Evolutionary conservation across 2,329 filamentous ascomycete genomes (phyloP).

Genomic region (Helminthosporium solani): DNA sequence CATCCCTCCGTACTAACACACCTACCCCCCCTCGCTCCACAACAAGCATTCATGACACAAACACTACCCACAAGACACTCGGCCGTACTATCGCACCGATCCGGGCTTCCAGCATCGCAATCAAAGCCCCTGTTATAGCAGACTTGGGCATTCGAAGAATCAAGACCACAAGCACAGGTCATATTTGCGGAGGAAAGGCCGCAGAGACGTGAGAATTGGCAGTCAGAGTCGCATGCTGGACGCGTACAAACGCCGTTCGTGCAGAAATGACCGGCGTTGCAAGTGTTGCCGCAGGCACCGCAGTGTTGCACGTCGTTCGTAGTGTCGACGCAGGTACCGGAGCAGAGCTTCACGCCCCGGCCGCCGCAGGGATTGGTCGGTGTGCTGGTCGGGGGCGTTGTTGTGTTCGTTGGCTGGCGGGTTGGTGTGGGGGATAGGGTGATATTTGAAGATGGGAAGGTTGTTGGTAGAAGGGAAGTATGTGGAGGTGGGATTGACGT

Average conservation of each 20-base stretch:
- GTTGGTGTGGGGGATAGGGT: not conserved
- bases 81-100: slow-evolving; percentile 9
- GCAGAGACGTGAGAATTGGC: slow-evolving; percentile 28
- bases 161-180: slow-evolving; percentile 31
- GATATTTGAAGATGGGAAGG: not conserved
- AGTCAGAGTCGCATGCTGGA: slow-evolving; percentile 30
- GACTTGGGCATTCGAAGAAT: slow-evolving; percentile 23
- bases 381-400: not conserved
- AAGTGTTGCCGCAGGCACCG: slow-evolving; percentile 28
- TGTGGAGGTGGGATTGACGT: not conserved
- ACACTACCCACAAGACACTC: slow-evolving; percentile 19
- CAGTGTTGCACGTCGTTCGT: slow-evolving; percentile 26
- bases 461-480: not conserved
- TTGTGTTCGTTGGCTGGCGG: not conserved
- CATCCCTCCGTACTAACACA: slow-evolving; percentile 20
- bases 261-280: slow-evolving; percentile 23
- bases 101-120: slow-evolving; percentile 9
- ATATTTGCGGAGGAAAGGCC: slow-evolving; percentile 9
- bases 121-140: slow-evolving; percentile 27
- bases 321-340: slow-evolving; percentile 25
- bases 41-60: slow-evolving; percentile 23
- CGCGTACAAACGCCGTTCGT: slow-evolving; percentile 39
- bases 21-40: slow-evolving; percentile 9
- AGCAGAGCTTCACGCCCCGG: slow-evolving; percentile 13
- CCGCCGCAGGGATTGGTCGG: slow-evolving; percentile 2